These are phyloP conservation scores for Neopestalotiopsis sp. DNA, from an alignment of 2,329 filamentous ascomycete species.

Conservation along the genomic window DNA sequence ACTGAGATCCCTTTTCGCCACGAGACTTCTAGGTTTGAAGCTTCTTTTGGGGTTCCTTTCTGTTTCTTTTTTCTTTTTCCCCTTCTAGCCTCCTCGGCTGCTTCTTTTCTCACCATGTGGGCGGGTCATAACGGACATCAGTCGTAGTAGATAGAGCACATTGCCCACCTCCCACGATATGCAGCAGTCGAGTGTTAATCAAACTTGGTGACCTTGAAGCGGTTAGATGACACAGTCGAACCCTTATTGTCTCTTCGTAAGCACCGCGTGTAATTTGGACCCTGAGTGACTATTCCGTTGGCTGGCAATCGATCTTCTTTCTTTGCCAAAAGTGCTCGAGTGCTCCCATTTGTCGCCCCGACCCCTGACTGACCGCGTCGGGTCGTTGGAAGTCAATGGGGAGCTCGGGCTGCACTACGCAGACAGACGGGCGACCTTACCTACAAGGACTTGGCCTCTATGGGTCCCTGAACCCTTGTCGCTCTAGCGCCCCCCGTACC, in stretches of 20 bases:
- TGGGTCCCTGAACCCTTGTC: constrained; percentile 5
- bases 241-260: neutral
- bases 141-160: neutral
- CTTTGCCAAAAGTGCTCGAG: neutral
- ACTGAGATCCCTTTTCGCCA: neutral
- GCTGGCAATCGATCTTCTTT: neutral
- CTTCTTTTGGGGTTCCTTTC: neutral
- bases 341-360: neutral
- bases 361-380: neutral
- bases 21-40: neutral
- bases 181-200: neutral
- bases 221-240: neutral
- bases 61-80: neutral
- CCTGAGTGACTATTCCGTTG: neutral
- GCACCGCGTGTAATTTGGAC: neutral
- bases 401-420: neutral
- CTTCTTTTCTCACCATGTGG: neutral
- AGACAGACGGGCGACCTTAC: neutral
- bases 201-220: neutral
- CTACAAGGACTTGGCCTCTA: neutral
- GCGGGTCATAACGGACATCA: neutral
- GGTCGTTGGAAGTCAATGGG: constrained; percentile 8
- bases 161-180: neutral
- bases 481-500: constrained; percentile 6
- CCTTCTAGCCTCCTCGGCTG: neutral